A percentile compares a stretch with the other conserved stretches of the same genome.
phyloP scores from a whole-genome alignment of 23 red algal genomes.

The Chondrus crispus region DNA sequence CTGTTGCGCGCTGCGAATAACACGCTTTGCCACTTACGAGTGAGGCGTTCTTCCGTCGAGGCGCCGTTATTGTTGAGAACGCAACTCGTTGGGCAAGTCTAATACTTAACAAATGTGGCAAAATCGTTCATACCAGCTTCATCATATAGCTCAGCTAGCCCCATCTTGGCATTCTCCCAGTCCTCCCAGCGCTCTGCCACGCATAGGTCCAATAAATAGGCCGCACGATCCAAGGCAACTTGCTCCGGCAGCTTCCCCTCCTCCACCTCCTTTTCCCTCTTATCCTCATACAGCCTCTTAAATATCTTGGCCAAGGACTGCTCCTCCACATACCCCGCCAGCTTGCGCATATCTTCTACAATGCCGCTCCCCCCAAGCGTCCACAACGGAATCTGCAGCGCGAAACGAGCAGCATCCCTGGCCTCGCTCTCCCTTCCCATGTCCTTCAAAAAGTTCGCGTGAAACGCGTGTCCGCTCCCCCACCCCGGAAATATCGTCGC shows the following conservation, averaged over 20 bases:
- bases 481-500: constrained; percentile 77
- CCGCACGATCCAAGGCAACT: constrained; percentile 87
- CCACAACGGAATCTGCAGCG: constrained; percentile 84
- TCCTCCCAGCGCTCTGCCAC: constrained; percentile 26
- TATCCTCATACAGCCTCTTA: constrained; percentile 72
- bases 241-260: constrained; percentile 86
- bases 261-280: constrained; percentile 73
- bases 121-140: constrained; percentile 64
- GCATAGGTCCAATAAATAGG: constrained; percentile 74
- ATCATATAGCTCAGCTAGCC: constrained; percentile 70
- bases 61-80: neutral
- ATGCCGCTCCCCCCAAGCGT: constrained; percentile 44
- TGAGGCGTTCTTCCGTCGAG: too few species aligned
- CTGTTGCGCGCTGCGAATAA: too few species aligned
- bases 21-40: too few species aligned
- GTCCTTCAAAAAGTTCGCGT: constrained; percentile 59
- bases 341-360: constrained; percentile 21
- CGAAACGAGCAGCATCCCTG: constrained; percentile 75
- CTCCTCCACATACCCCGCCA: constrained; percentile 75
- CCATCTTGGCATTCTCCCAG: constrained; percentile 57
- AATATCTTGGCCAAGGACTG: constrained; percentile 70
- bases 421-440: constrained; percentile 74
- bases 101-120: constrained; percentile 79
- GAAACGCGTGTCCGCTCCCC: constrained; percentile 64
- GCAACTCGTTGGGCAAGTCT: neutral